Evolutionary conservation across 495 filamentous ascomycete species (phyloP), one percentile per base, ranked within the genome.

Genomic region (Stereocaulon alpinum): DNA sequence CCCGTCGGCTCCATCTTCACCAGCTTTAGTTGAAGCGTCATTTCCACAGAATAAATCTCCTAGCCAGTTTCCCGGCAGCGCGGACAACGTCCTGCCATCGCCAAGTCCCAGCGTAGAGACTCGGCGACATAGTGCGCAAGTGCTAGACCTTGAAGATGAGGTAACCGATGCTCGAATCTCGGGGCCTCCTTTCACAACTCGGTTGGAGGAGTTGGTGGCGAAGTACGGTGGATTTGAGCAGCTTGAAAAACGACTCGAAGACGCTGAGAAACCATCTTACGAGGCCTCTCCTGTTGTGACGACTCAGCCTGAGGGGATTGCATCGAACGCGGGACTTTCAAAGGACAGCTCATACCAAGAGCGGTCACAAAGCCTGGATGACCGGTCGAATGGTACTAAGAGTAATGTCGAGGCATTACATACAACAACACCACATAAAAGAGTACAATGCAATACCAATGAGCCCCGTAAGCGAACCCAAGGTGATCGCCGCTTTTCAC

Each of bases 31-130:
- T 18, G 15, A 32, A 11, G 37, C 17, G 18, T 11, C 56, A 32
- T 51, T 18, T 11, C 5, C 22, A 15, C 47, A 22, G 42, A 18
- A n/a, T 12, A 32, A 32, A 10, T 29, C 17, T 32, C 27, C 37
- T 9, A 45, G 14, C 34, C 40, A 42, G 12, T 42, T 34, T 60
- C 18, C 40, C n/a, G 14, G 22, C 17, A 61, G 52, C 18, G 53
- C 29, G 14, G 54, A 56, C 5, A 63, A 61, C 4, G 29, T 79
- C 27, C 72, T 82, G 44, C 81, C 76, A 1, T 82, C 82, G 15
- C 80, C 81, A 43, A 74, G 78, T 18, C 76, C 78, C 4, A 83
- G 77, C 66, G 75, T 81, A 60, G 80, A 80, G 52, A 72, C 72
- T 20, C 80, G 74, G 61, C 76, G 75, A 34, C 68, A 59, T 6